Percentiles rank a stretch among this genome's conserved stretches.
These are phyloP conservation scores for Plantago ovata DNA, from an alignment of 257 asterid species.

Conservation along the genomic window DNA sequence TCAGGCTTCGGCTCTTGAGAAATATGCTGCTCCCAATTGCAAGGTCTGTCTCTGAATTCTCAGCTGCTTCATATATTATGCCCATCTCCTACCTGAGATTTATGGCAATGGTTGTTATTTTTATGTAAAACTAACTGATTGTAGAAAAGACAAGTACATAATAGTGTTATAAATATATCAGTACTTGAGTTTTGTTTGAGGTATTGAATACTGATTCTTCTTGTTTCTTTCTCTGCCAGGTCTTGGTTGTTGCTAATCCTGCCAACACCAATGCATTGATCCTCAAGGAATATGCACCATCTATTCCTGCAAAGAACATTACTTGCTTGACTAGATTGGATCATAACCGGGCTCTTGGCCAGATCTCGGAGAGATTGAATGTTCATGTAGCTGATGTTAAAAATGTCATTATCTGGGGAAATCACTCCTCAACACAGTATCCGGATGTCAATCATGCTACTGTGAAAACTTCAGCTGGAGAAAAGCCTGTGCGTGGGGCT, in stretches of 20 bases:
- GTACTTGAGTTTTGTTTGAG: not conserved
- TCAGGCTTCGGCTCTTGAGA: conserved; percentile 94
- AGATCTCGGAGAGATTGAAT: conserved; percentile 73
- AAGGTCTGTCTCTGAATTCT: conserved; percentile 50
- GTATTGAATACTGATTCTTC: conserved; percentile 3
- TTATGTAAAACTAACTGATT: too few relatives aligned
- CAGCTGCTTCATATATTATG: too few relatives aligned
- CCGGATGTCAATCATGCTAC: conserved; percentile 93
- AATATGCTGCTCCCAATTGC: conserved; percentile 88
- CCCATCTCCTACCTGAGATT: too few relatives aligned
- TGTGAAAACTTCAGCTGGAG: conserved; percentile 69
- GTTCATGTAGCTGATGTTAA: conserved; percentile 86
- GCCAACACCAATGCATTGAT: conserved; percentile 95
- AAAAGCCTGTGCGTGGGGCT: conserved; percentile 71
- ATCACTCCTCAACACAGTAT: conserved; percentile 91
- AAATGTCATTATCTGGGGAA: conserved; percentile 91
- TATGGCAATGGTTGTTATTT: too few relatives aligned
- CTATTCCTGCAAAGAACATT: conserved; percentile 78
- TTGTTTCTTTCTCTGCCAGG: conserved; percentile 37
- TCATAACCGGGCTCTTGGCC: conserved; percentile 98
- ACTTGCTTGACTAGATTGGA: conserved; percentile 90
- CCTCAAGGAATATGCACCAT: conserved; percentile 86
- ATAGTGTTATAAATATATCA: too few relatives aligned
- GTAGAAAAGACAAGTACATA: too few relatives aligned
- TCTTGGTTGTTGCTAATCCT: conserved; percentile 95